phyloP scores from a whole-genome alignment of 805 yeast species.

The Ogataea trehaloabstinens region DNA sequence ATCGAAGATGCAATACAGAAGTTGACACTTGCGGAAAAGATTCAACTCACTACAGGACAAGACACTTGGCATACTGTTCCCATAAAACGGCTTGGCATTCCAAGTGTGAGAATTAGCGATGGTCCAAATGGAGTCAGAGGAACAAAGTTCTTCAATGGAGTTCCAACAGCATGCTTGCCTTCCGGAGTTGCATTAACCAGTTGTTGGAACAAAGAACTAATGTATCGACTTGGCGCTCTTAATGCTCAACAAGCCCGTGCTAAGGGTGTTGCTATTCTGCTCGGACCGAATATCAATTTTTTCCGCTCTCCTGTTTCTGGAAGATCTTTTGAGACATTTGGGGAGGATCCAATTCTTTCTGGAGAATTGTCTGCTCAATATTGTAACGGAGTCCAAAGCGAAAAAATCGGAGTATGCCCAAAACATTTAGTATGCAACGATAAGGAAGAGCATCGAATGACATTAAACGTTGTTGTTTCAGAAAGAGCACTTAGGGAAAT shows the following conservation, averaged over 20 bases:
- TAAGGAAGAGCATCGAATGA: constrained; percentile 37
- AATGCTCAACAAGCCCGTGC: constrained; percentile 55
- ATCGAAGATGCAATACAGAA: background rate
- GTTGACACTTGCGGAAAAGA: constrained; percentile 20
- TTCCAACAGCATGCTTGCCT: constrained; percentile 58
- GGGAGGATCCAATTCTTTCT: constrained; percentile 51
- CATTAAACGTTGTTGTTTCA: constrained; percentile 36
- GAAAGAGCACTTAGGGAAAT: constrained; percentile 45
- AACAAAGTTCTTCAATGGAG: no score
- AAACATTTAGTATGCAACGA: constrained; percentile 46
- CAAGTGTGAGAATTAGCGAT: constrained; percentile 48
- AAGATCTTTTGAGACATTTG: constrained; percentile 57
- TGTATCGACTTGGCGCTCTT: constrained; percentile 47
- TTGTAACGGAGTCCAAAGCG: constrained; percentile 38
- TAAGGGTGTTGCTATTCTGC: constrained; percentile 50
- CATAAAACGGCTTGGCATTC: constrained; percentile 38
- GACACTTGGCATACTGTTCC: constrained; percentile 41
- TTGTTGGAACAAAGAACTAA: constrained; percentile 51
- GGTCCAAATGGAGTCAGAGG: constrained; percentile 70
- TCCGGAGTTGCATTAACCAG: constrained; percentile 61
- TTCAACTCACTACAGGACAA: constrained; percentile 1
- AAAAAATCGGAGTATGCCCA: constrained; percentile 38
- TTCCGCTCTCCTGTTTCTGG: constrained; percentile 61
- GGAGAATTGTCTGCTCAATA: constrained; percentile 33
- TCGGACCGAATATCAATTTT: constrained; percentile 53